Evolutionary conservation across 1,139 yeast genomes (phyloP), one percentile per base, ranked within the genome.

Genomic region (Yamadazyma oceani): DNA sequence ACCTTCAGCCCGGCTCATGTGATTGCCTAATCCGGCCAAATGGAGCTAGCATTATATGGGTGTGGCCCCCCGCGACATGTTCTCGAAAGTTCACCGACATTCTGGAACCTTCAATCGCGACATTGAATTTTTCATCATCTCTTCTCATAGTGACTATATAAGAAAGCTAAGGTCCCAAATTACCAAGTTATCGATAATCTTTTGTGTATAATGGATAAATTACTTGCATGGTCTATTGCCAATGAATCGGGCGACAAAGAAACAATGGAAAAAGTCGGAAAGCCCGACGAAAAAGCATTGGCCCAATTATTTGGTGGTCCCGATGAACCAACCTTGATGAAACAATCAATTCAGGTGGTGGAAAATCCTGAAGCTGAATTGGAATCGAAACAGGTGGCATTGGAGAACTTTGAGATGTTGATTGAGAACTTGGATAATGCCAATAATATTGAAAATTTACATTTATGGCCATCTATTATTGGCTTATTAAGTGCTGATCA

Each of bases 121-220:
- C 21, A 19, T 19, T 12, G 32, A 9, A 26, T 19, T 13, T 25
- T 8, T 5, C 21, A 19, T 19, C 8, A 19, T 19, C 21, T 19
- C 21, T 6, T 30, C 32, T 23, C 32, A 17, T 30, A 22, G 31
- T 23, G 12, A 27, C 17, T 27, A 7, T 14, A 27, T n/a, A n/a
- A n/a, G n/a, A n/a, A n/a, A n/a, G n/a, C n/a, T n/a, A n/a, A n/a
- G n/a, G n/a, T n/a, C n/a, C n/a, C n/a, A n/a, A n/a, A n/a, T n/a
- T n/a, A n/a, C n/a, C n/a, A n/a, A n/a, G n/a, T n/a, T n/a, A n/a
- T n/a, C n/a, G n/a, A n/a, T n/a, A n/a, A n/a, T n/a, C n/a, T n/a
- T n/a, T n/a, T n/a, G n/a, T n/a, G n/a, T n/a, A n/a, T n/a, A n/a
- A 90, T 90, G 97, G 97, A 90, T 44, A 89, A 89, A 60, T 62